These are phyloP conservation scores for Gymnopus androsaceus DNA, from an alignment of 1,284 basidiomycete species.

Conservation along the genomic window DNA sequence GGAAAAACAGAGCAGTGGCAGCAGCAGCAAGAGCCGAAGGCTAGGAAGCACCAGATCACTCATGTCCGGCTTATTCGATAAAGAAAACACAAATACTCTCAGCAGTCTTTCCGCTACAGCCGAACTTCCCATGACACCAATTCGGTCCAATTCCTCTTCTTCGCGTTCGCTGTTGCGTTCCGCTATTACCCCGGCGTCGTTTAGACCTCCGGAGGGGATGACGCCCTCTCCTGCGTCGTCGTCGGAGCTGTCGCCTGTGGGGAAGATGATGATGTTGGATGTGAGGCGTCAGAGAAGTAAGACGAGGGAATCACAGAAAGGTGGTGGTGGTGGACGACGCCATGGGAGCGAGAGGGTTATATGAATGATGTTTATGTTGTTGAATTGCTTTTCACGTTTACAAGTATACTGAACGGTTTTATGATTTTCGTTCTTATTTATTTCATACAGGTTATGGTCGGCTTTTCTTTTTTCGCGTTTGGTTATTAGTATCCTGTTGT, in stretches of 20 bases:
- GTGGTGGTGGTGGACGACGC: neutral
- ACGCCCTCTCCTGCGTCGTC: conserved; percentile 68
- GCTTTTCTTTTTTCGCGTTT: neutral
- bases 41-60: conserved; percentile 11
- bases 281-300: conserved; percentile 37
- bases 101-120: conserved; percentile 20
- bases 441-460: no score
- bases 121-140: conserved; percentile 30
- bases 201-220: conserved; percentile 33
- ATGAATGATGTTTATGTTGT: neutral
- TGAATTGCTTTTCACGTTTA: neutral
- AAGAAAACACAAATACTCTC: conserved; percentile 23
- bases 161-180: conserved; percentile 34
- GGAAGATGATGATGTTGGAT: conserved; percentile 65
- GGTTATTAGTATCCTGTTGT: no score
- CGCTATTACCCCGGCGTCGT: conserved; percentile 37
- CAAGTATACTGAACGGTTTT: neutral
- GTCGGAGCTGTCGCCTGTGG: conserved; percentile 69
- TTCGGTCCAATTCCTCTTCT: conserved; percentile 25
- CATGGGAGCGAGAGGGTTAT: neutral
- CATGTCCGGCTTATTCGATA: conserved; percentile 22
- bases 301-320: conserved; percentile 26
- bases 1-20: conserved; percentile 37
- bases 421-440: neutral
- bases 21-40: conserved; percentile 29